phyloP scores from a whole-genome alignment of 2,329 filamentous ascomycete species.

The Epichloe festucae region DNA sequence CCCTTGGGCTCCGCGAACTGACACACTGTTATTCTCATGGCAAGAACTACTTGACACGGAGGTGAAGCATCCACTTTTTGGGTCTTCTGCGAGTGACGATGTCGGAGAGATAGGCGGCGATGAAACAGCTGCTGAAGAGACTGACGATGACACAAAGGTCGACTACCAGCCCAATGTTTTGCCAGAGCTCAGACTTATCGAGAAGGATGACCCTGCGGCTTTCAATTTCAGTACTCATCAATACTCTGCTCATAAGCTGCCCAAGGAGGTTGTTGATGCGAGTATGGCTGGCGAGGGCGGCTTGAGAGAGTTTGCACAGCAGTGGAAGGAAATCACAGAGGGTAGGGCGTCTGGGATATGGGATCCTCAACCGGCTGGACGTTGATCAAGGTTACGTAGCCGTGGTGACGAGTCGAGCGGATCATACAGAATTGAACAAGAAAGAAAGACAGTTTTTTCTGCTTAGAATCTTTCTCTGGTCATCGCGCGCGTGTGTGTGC shows the following conservation, averaged over 20 bases:
- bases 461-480: too few relatives aligned
- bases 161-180: slow-evolving; percentile 45
- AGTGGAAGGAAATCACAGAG: slow-evolving; percentile 53
- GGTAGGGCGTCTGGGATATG: slow-evolving; percentile 27
- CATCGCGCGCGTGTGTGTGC: too few relatives aligned
- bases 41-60: slow-evolving; percentile 65
- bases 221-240: slow-evolving; percentile 75
- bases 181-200: slow-evolving; percentile 72
- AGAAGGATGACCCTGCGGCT: slow-evolving; percentile 75
- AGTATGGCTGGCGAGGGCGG: slow-evolving; percentile 57
- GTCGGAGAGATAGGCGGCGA: slow-evolving; percentile 22
- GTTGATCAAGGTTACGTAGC: neutral
- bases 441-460: neutral
- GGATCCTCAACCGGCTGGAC: slow-evolving; percentile 17
- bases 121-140: slow-evolving; percentile 24
- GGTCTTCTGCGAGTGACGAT: slow-evolving; percentile 20
- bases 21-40: slow-evolving; percentile 84
- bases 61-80: slow-evolving; percentile 44
- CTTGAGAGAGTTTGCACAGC: slow-evolving; percentile 65
- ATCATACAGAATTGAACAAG: neutral
- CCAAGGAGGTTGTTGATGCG: slow-evolving; percentile 77
- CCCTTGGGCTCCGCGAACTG: slow-evolving; percentile 81
- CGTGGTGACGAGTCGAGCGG: neutral
- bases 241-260: slow-evolving; percentile 91
- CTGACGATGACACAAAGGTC: slow-evolving; percentile 25